A percentile compares a stretch with the other conserved stretches of the same genome.
Conservation (phyloP, 306 rosid species). For the Crotalaria pallida region DNA sequence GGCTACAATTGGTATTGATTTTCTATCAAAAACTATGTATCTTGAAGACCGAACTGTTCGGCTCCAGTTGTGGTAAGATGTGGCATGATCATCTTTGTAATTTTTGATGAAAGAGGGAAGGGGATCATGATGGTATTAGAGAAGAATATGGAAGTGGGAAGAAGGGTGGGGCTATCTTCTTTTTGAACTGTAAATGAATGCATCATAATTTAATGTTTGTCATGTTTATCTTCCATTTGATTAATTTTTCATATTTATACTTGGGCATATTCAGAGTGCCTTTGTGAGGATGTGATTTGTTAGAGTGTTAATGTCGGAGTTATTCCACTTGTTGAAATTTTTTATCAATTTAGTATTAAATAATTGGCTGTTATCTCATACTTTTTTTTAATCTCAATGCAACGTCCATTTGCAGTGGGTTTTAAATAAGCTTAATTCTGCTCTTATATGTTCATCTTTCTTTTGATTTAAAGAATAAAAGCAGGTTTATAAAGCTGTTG, state of each 20-base stretch:
- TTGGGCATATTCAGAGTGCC: neutral
- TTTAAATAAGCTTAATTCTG: neutral
- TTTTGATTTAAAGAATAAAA: slow-evolving; percentile 1
- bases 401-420: neutral
- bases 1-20: slow-evolving; percentile 48
- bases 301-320: neutral
- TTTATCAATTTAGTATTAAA: neutral
- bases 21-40: slow-evolving; percentile 42
- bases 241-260: neutral
- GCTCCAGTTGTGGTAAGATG: slow-evolving; percentile 40
- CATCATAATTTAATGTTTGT: neutral
- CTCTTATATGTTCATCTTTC: neutral
- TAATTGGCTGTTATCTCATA: neutral
- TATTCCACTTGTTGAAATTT: neutral
- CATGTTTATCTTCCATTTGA: neutral
- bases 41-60: slow-evolving; percentile 51
- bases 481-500: neutral
- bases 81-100: neutral
- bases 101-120: neutral
- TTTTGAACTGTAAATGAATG: neutral
- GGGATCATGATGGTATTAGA: neutral
- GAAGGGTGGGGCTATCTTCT: neutral
- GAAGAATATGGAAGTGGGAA: neutral
- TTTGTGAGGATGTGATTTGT: slow-evolving; percentile 7
- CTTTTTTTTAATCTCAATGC: neutral